Evolutionary conservation across 2,329 filamentous ascomycete genomes (phyloP).

Genomic region (Xylariaceae sp.): DNA sequence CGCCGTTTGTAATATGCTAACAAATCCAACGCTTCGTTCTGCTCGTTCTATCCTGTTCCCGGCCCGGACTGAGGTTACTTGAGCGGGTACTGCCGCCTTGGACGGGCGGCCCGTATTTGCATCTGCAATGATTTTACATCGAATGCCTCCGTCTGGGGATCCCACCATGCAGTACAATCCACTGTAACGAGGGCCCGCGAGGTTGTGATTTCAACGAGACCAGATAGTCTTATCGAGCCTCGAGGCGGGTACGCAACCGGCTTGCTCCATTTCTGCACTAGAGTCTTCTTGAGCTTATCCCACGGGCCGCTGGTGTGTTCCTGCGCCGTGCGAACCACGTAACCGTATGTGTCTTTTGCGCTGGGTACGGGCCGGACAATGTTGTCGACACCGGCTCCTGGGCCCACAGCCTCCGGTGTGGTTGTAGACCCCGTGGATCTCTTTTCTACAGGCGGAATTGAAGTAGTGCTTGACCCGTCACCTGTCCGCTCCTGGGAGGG

Average conservation of each 20-base stretch:
- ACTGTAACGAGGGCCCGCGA: slow-evolving; percentile 45
- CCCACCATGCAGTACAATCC: slow-evolving; percentile 51
- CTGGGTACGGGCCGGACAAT: slow-evolving; percentile 19
- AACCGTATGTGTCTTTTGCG: slow-evolving; percentile 27
- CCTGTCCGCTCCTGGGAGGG: slow-evolving; percentile 20
- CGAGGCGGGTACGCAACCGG: slow-evolving; percentile 42
- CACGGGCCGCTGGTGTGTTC: slow-evolving; percentile 33
- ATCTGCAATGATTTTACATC: slow-evolving; percentile 28
- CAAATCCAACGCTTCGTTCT: slow-evolving; percentile 3
- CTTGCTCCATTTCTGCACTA: slow-evolving; percentile 45
- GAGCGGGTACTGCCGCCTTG: slow-evolving; percentile 19
- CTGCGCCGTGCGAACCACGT: slow-evolving; percentile 28
- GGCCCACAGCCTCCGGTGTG: slow-evolving; percentile 18
- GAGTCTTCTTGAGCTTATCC: slow-evolving; percentile 35
- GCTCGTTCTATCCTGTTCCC: slow-evolving; percentile 2
- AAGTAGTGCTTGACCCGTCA: slow-evolving; percentile 22
- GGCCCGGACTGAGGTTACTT: slow-evolving; percentile 9
- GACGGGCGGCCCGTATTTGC: slow-evolving; percentile 15
- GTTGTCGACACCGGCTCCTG: slow-evolving; percentile 15
- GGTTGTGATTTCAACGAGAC: slow-evolving; percentile 51
- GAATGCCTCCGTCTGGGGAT: slow-evolving; percentile 50
- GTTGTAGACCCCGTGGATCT: slow-evolving; percentile 20
- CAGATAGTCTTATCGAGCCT: slow-evolving; percentile 51
- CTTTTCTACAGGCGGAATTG: slow-evolving; percentile 23
- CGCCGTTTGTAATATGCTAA: slow-evolving; percentile 13